A percentile compares a stretch with the other conserved stretches of the same genome.
Evolutionary conservation across 805 yeast genomes (phyloP).

Genomic region (Kazachstania kunashirensis): DNA sequence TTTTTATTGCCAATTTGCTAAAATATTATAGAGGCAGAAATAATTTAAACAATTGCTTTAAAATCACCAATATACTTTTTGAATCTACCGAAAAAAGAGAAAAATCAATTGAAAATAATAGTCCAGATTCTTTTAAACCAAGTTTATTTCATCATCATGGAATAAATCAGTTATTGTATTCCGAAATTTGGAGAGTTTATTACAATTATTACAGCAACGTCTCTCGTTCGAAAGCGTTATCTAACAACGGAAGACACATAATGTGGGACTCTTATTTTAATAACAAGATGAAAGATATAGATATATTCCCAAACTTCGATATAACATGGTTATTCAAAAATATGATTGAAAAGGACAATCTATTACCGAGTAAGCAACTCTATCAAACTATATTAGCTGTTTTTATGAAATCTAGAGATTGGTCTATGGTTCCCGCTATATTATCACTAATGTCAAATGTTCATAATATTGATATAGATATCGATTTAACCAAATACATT

Average conservation of each 20-base stretch:
- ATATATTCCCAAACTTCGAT: slow-evolving; percentile 9
- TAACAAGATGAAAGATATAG: slow-evolving; percentile 6
- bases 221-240: not conserved
- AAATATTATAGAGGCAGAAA: slow-evolving; percentile 25
- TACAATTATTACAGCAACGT: slow-evolving; percentile 13
- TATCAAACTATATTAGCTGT: slow-evolving; percentile 13
- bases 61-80: slow-evolving; percentile 28
- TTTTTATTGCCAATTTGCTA: slow-evolving; percentile 33
- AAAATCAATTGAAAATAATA: slow-evolving; percentile 2
- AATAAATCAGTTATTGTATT: slow-evolving; percentile 21
- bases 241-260: not conserved
- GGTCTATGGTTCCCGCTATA: slow-evolving; percentile 19
- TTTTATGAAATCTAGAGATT: slow-evolving; percentile 17
- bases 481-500: slow-evolving; percentile 8
- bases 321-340: slow-evolving; percentile 10
- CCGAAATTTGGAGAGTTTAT: slow-evolving; percentile 27
- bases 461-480: slow-evolving; percentile 11
- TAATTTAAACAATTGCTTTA: slow-evolving; percentile 26
- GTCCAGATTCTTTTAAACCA: slow-evolving; percentile 2
- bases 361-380: slow-evolving; percentile 14
- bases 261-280: not conserved
- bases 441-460: slow-evolving; percentile 11
- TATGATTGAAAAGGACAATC: slow-evolving; percentile 16
- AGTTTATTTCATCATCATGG: slow-evolving; percentile 7
- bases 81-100: slow-evolving; percentile 12